A percentile compares a stretch with the other conserved stretches of the same genome.
Conservation (phyloP, 78 protist genomes). For the slime mould (Dictyostelium discoideum) region DNA sequence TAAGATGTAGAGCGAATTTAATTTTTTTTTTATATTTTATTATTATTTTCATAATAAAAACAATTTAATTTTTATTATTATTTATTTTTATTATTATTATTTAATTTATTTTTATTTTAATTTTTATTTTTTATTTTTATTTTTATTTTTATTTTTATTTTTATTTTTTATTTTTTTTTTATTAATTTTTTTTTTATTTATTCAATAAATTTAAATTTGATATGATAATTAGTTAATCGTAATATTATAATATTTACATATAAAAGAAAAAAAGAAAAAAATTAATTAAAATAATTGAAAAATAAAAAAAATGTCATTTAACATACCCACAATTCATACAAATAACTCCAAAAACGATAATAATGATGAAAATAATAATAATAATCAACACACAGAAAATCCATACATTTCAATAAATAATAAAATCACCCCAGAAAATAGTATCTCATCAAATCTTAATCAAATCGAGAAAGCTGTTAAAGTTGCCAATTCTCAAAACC, state of each 20-base stretch:
- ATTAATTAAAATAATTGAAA: background rate
- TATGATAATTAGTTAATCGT: too few relatives aligned
- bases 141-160: too few relatives aligned
- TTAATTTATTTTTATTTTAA: too few relatives aligned
- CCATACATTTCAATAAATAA: background rate
- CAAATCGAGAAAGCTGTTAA: background rate
- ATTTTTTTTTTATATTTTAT: too few relatives aligned
- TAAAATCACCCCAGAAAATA: background rate
- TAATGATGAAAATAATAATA: background rate
- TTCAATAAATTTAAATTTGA: too few relatives aligned
- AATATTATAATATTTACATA: background rate
- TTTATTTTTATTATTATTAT: too few relatives aligned
- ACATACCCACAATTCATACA: background rate
- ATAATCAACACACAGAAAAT: background rate
- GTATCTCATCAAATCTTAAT: background rate
- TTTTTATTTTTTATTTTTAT: too few relatives aligned
- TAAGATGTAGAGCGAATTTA: background rate
- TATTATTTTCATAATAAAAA: background rate
- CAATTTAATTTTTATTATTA: background rate
- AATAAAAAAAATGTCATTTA: background rate
- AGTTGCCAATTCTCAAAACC: slow-evolving; percentile 40
- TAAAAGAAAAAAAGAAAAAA: background rate
- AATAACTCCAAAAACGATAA: too few relatives aligned
- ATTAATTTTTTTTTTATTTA: too few relatives aligned
- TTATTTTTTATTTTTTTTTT: too few relatives aligned